phyloP scores from a whole-genome alignment of 306 rosid genomes.

The Trifolium pratense region DNA sequence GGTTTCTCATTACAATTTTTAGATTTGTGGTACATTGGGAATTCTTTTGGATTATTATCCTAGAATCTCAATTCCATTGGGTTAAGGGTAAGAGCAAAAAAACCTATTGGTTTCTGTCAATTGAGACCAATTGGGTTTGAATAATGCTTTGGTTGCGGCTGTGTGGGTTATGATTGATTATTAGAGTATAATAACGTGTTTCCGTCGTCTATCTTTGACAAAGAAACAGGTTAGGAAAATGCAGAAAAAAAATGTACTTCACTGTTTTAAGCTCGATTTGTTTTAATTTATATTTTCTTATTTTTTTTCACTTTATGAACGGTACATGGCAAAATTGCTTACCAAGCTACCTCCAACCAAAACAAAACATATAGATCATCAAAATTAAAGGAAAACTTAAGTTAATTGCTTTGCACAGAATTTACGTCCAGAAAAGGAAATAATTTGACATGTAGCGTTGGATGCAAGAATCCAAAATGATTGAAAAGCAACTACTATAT shows the following conservation, averaged over 20 bases:
- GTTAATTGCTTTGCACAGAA: neutral
- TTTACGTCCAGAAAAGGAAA: slow-evolving; percentile 1
- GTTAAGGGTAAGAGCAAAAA: slow-evolving; percentile 37
- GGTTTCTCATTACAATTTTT: slow-evolving; percentile 2
- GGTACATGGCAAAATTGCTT: neutral
- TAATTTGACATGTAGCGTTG: neutral
- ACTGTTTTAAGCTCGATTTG: neutral
- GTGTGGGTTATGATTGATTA: slow-evolving; percentile 39
- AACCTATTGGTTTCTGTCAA: slow-evolving; percentile 40
- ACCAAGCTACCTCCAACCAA: neutral
- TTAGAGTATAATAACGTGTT: slow-evolving; percentile 18
- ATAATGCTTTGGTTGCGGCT: slow-evolving; percentile 52
- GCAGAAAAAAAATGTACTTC: neutral
- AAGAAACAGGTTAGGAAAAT: slow-evolving; percentile 5
- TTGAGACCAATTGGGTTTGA: slow-evolving; percentile 52
- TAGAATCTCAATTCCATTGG: slow-evolving; percentile 41
- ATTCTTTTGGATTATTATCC: slow-evolving; percentile 36
- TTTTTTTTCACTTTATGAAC: neutral
- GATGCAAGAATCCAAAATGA: neutral
- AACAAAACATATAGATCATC: neutral
- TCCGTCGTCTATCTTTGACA: slow-evolving; percentile 25
- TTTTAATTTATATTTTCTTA: slow-evolving; percentile 11
- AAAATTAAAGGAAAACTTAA: neutral
- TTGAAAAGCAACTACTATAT: neutral
- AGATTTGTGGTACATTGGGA: slow-evolving; percentile 33